Conservation (phyloP, 2,329 filamentous ascomycete species). For the Akanthomyces lecanii region DNA sequence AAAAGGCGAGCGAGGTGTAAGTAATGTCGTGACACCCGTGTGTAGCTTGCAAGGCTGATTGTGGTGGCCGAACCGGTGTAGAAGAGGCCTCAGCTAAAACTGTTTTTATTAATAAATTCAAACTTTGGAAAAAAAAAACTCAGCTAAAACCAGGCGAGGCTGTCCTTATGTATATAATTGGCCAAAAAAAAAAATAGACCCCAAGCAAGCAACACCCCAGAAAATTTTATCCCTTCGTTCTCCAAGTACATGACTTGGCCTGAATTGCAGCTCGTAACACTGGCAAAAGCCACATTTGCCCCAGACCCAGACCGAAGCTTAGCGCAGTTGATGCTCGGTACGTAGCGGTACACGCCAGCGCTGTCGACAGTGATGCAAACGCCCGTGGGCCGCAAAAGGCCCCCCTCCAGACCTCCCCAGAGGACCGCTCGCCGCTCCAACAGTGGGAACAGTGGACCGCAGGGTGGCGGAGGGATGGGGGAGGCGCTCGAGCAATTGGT, state of each 20-base stretch:
- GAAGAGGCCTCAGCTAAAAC: background rate
- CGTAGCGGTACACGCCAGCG: constrained; percentile 13
- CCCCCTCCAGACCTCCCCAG: background rate
- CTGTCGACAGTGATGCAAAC: background rate
- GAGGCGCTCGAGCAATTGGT: background rate
- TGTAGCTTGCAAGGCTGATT: too few relatives aligned
- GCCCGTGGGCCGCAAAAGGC: background rate
- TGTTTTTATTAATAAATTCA: background rate
- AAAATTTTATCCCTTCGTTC: background rate
- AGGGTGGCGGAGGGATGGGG: background rate
- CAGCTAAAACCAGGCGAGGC: constrained; percentile 2
- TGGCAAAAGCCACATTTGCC: constrained; percentile 6
- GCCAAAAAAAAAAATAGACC: background rate
- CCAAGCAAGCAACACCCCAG: background rate
- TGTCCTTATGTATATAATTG: constrained; percentile 3
- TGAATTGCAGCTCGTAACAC: background rate
- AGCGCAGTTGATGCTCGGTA: constrained; percentile 5
- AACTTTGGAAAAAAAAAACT: background rate
- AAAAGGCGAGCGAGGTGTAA: background rate
- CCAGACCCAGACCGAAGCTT: background rate
- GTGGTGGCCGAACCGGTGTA: background rate
- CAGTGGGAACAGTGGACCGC: background rate
- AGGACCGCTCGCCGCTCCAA: background rate
- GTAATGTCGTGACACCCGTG: background rate
- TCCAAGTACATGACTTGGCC: background rate